Percentiles rank a stretch among this genome's conserved stretches.
Conservation (phyloP, 306 rosid genomes). For the Gastrolobium villosum region DNA sequence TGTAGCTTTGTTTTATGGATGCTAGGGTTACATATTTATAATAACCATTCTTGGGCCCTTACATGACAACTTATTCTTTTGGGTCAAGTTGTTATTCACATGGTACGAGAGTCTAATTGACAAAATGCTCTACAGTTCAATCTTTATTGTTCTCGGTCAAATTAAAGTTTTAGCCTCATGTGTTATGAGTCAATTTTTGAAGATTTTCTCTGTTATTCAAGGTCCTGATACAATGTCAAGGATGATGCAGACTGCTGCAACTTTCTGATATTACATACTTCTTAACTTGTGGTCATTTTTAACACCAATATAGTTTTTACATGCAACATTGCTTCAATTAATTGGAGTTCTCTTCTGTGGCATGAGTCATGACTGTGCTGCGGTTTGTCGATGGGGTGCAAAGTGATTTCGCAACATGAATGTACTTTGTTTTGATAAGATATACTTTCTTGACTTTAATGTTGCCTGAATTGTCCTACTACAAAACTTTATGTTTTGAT, state of each 20-base stretch:
- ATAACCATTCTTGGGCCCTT: not conserved
- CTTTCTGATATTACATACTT: constrained; percentile 31
- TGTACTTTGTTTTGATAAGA: constrained; percentile 26
- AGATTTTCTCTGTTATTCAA: constrained; percentile 34
- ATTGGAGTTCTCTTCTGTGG: constrained; percentile 25
- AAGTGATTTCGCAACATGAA: constrained; percentile 32
- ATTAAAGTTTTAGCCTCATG: constrained; percentile 20
- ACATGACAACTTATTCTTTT: not conserved
- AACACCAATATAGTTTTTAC: constrained; percentile 3
- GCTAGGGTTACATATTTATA: constrained; percentile 12
- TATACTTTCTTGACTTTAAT: constrained; percentile 15
- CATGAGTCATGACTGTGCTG: constrained; percentile 28
- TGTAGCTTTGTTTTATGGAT: constrained; percentile 10
- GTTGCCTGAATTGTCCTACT: constrained; percentile 16
- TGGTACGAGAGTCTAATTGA: not conserved
- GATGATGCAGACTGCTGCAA: constrained; percentile 18
- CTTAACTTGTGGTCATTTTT: constrained; percentile 23
- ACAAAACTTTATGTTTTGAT: constrained; percentile 19
- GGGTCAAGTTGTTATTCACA: not conserved
- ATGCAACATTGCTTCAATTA: constrained; percentile 13
- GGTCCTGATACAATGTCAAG: constrained; percentile 24
- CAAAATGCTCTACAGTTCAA: constrained; percentile 13
- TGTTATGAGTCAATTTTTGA: constrained; percentile 4
- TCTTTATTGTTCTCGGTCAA: constrained; percentile 2
- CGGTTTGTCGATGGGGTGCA: constrained; percentile 9